phyloP scores from a whole-genome alignment of 2,329 filamentous ascomycete species.

The Alternaria hordeiaustralica region DNA sequence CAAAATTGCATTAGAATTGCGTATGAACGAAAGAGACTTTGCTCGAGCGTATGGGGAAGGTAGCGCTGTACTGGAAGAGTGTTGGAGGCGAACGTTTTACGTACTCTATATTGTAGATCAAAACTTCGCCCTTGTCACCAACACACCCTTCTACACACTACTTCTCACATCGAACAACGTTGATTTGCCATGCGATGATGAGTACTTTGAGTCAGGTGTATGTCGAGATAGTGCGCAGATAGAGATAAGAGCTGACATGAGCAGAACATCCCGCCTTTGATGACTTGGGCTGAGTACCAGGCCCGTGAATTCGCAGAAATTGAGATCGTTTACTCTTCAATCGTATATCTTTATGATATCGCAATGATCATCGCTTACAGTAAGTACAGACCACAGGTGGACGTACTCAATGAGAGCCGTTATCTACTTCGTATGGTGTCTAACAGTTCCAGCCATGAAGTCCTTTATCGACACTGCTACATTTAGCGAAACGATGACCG shows the following conservation, averaged over 20 bases:
- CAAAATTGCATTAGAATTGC: constrained; percentile 75
- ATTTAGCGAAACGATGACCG: constrained; percentile 61
- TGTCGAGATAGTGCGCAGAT: constrained; percentile 11
- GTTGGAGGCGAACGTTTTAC: constrained; percentile 89
- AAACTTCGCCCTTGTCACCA: constrained; percentile 78
- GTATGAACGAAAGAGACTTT: constrained; percentile 75
- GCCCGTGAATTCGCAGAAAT: constrained; percentile 74
- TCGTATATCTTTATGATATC: constrained; percentile 80
- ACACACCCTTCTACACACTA: constrained; percentile 70
- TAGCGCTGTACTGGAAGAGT: constrained; percentile 76
- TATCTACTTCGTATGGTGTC: background rate
- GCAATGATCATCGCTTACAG: constrained; percentile 72
- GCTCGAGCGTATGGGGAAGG: constrained; percentile 68
- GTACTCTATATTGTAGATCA: constrained; percentile 77
- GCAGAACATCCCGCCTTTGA: constrained; percentile 40
- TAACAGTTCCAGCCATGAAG: constrained; percentile 57
- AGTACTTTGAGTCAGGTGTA: constrained; percentile 60
- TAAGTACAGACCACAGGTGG: constrained; percentile 6
- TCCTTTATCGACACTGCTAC: constrained; percentile 24
- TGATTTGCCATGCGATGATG: constrained; percentile 80
- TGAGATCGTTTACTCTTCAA: constrained; percentile 78
- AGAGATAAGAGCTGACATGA: background rate
- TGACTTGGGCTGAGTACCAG: constrained; percentile 74
- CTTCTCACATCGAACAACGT: constrained; percentile 71
- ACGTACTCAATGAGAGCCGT: background rate